Evolutionary conservation across 2,329 filamentous ascomycete genomes (phyloP).

Genomic region (Colletotrichum spaethianum): DNA sequence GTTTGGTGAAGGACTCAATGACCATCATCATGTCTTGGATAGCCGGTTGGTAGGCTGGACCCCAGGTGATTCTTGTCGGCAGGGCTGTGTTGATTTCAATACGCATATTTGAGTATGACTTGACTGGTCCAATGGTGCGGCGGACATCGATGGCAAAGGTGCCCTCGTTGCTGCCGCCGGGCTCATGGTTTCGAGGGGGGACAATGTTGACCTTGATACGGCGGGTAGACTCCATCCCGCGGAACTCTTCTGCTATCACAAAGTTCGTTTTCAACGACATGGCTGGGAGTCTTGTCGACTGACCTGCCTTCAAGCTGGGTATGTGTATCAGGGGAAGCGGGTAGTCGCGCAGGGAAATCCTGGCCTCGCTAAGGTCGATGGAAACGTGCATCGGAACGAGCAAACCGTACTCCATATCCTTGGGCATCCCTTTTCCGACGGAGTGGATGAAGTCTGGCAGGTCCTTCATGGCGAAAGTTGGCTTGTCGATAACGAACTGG

Average conservation of each 20-base stretch:
- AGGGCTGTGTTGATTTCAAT: conserved; percentile 94
- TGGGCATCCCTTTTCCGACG: conserved; percentile 97
- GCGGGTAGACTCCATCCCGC: conserved; percentile 83
- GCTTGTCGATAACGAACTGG: conserved; percentile 89
- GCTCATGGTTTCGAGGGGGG: conserved; percentile 75
- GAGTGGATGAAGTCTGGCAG: conserved; percentile 87
- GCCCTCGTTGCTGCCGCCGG: conserved; percentile 68
- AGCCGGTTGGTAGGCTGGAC: conserved; percentile 95
- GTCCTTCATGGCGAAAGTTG: conserved; percentile 87
- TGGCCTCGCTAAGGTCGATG: conserved; percentile 90
- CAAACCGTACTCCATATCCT: conserved; percentile 90
- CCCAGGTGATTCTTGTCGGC: conserved; percentile 96
- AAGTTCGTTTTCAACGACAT: conserved; percentile 91
- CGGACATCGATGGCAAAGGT: conserved; percentile 89
- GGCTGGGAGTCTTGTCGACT: conserved; percentile 84
- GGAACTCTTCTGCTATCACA: conserved; percentile 94
- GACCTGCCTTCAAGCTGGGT: conserved; percentile 83
- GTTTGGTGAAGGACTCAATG: conserved; percentile 97
- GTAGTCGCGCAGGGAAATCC: conserved; percentile 91
- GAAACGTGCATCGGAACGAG: conserved; percentile 92
- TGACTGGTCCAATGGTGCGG: conserved; percentile 93
- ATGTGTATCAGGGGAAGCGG: conserved; percentile 93
- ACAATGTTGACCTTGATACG: conserved; percentile 88
- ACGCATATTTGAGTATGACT: conserved; percentile 93
- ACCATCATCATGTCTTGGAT: conserved; percentile 99